Percentiles rank a stretch among this genome's conserved stretches.
These are phyloP conservation scores for Brassica hybrid DNA, from an alignment of 441 rosid genomes.

Conservation along the genomic window DNA sequence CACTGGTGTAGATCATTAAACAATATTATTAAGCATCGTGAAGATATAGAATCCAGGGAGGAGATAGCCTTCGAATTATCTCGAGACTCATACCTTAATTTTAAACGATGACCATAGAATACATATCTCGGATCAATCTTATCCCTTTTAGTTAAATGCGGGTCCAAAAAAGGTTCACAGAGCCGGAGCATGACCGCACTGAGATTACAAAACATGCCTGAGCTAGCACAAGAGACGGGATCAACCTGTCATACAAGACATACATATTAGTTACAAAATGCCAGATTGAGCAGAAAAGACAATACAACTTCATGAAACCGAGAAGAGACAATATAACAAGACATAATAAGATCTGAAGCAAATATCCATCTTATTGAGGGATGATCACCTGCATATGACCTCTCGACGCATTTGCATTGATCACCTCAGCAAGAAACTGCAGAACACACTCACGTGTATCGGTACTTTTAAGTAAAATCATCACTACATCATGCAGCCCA, in stretches of 20 bases:
- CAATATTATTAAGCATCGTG: constrained; percentile 21
- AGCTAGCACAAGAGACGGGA: constrained; percentile 88
- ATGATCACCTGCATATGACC: constrained; percentile 80
- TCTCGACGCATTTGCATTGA: constrained; percentile 87
- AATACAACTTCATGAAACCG: constrained; percentile 20
- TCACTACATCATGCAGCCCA: constrained; percentile 75
- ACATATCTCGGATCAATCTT: constrained; percentile 89
- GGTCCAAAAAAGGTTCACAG: constrained; percentile 95
- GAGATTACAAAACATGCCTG: constrained; percentile 98
- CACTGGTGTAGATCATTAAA: constrained; percentile 50
- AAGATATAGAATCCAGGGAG: constrained; percentile 29
- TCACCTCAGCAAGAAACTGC: constrained; percentile 97
- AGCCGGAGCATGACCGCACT: constrained; percentile 94
- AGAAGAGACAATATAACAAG: not conserved
- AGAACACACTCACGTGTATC: constrained; percentile 88
- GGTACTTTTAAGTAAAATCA: constrained; percentile 65
- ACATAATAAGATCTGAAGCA: not conserved
- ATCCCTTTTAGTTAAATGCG: constrained; percentile 75
- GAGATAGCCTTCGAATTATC: constrained; percentile 14
- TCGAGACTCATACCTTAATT: constrained; percentile 63
- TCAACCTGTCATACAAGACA: constrained; percentile 72
- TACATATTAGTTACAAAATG: constrained; percentile 14
- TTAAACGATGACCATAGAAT: constrained; percentile 73
- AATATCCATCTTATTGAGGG: not conserved
- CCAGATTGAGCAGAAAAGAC: constrained; percentile 8